Evolutionary conservation across 768 basidiomycete species (phyloP).

Genomic region (Auricularia auricula-judae): DNA sequence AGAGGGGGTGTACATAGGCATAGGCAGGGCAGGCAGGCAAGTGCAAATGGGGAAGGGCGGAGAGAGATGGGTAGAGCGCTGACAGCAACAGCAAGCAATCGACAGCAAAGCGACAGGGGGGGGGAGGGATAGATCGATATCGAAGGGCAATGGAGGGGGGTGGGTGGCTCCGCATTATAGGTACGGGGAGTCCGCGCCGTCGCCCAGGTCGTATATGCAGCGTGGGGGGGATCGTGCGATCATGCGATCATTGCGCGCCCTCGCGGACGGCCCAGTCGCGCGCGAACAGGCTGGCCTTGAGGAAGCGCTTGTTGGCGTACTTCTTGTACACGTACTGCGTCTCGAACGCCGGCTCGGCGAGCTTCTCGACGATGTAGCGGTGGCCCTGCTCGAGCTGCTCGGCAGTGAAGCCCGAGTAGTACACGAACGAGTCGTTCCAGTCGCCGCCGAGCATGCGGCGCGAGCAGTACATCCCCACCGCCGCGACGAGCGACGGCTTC

Average conservation of each 20-base stretch:
- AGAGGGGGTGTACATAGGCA: background rate
- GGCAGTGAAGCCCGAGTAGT: conserved; percentile 85
- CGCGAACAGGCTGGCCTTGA: conserved; percentile 53
- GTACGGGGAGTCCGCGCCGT: background rate
- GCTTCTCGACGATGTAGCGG: conserved; percentile 69
- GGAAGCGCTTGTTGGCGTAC: conserved; percentile 95
- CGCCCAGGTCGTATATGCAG: background rate
- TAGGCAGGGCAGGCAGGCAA: background rate
- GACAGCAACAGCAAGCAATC: background rate
- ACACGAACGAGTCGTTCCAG: conserved; percentile 90
- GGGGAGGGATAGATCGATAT: background rate
- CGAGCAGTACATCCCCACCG: conserved; percentile 95
- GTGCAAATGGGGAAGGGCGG: background rate
- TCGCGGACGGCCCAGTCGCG: conserved; percentile 26
- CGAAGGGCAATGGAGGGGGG: background rate
- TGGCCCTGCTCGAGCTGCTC: conserved; percentile 78
- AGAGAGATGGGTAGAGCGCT: background rate
- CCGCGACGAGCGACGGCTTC: conserved; percentile 89
- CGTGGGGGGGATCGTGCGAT: background rate
- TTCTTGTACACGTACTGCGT: conserved; percentile 87
- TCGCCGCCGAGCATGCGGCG: conserved; percentile 87
- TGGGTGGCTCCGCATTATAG: too few relatives aligned
- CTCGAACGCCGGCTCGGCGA: conserved; percentile 71
- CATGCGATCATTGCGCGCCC: background rate
- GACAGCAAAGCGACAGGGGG: background rate